Evolutionary conservation across 257 asterid species (phyloP).

Genomic region (Nemophila menziesii): DNA sequence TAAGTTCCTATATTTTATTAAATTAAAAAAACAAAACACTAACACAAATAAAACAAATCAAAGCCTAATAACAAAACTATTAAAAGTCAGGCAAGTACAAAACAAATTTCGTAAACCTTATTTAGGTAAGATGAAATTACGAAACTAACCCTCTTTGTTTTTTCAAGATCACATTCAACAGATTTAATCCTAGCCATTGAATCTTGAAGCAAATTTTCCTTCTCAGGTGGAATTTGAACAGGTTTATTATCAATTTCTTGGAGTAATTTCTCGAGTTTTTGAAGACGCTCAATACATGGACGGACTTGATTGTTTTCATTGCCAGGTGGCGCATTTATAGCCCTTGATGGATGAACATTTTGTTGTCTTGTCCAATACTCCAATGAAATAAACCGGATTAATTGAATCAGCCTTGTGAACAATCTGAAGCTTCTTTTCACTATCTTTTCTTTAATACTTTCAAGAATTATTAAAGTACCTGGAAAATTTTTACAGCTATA

Average conservation of each 20-base stretch:
- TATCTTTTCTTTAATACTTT: conserved; percentile 37
- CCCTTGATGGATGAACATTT: conserved; percentile 5
- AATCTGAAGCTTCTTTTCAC: conserved; percentile 42
- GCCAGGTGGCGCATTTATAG: conserved; percentile 15
- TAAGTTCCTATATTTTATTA: too few species aligned
- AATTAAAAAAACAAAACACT: too few species aligned
- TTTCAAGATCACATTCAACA: conserved; percentile 71
- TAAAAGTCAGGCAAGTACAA: too few species aligned
- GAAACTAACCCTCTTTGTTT: conserved; percentile 67
- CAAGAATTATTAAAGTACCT: conserved; percentile 40
- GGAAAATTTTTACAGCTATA: conserved; percentile 3
- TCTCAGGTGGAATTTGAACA: conserved; percentile 66
- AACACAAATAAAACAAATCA: too few species aligned
- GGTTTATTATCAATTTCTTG: conserved; percentile 72
- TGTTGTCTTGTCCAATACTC: conserved; percentile 44
- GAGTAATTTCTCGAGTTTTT: conserved; percentile 58
- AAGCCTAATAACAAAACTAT: too few species aligned
- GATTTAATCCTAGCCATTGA: conserved; percentile 78
- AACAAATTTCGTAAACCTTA: too few species aligned
- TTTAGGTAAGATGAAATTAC: too few species aligned
- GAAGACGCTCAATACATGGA: conserved; percentile 67
- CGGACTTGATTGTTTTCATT: conserved; percentile 29
- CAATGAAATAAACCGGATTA: conserved; percentile 25
- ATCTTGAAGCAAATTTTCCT: conserved; percentile 72
- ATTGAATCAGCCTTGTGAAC: conserved; percentile 26